Percentiles rank a stretch among this genome's conserved stretches.
phyloP scores from a whole-genome alignment of 1,284 basidiomycete species.

The Serendipita sp. region DNA sequence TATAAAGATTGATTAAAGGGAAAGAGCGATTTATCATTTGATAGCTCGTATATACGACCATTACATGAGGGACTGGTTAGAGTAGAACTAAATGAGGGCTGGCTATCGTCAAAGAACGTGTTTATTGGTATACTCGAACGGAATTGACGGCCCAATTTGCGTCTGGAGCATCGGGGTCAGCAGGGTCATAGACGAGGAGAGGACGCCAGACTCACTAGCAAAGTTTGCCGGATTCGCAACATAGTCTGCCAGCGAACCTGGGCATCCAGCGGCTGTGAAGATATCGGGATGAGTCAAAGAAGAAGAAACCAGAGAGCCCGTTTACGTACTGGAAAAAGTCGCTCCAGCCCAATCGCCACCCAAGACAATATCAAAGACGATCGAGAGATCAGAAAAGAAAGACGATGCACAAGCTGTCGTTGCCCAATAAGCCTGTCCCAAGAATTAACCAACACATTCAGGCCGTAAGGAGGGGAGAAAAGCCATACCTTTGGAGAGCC shows the following conservation, averaged over 20 bases:
- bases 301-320: not conserved
- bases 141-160: constrained; percentile 44
- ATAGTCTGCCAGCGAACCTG: constrained; percentile 51
- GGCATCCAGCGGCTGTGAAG: constrained; percentile 37
- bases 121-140: constrained; percentile 22
- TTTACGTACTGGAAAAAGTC: constrained; percentile 27
- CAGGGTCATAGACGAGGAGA: not conserved
- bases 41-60: no score
- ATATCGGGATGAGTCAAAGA: not conserved
- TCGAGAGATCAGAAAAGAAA: constrained; percentile 54
- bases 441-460: not conserved
- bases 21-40: not conserved
- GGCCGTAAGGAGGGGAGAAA: not conserved
- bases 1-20: not conserved
- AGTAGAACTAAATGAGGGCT: not conserved
- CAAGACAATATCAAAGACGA: constrained; percentile 45
- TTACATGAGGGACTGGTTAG: no score
- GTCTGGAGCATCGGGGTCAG: constrained; percentile 20
- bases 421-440: constrained; percentile 35
- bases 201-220: constrained; percentile 26
- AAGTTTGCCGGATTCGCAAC: constrained; percentile 55
- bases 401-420: constrained; percentile 46
- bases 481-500: constrained; percentile 36
- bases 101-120: not conserved
- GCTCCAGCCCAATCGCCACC: constrained; percentile 22